Evolutionary conservation across 2,329 filamentous ascomycete genomes (phyloP), one percentile per base, ranked within the genome.

Genomic region (Beauveria asiatica): DNA sequence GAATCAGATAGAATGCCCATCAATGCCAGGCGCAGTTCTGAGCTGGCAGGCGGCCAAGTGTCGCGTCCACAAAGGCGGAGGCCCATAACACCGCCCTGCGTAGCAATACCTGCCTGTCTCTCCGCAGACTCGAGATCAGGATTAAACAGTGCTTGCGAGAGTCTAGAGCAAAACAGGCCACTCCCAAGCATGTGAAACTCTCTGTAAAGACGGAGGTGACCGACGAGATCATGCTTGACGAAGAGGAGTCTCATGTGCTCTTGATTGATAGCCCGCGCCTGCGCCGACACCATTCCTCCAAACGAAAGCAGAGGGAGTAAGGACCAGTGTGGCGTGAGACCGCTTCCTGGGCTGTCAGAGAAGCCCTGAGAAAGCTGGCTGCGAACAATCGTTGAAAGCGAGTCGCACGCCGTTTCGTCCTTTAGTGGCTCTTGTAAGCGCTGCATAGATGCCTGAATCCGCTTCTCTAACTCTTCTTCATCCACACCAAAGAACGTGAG

Each of bases 11-110:
- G 76, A 1, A 97, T 82, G 0, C 91, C 92, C 82, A 92, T 95
- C 19, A 99, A 78, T 0, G 90, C 90, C 5, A 97, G 79, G 10
- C 92, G 85, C n/a, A 99, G 76, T 71, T 97, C 94, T 0, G 92
- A 97, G 71, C 90, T 95, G 25, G 92, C 92, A 5, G 94, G 94
- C 27, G 94, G 94, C 94, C 94, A 97, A 37, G 81, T 90, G 59
- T 90, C 85, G 67, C 91, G 83, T 2, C 83, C 84, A n/a, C 89
- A 89, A 0, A 97, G 78, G 45, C 92, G 87, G 45, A 97, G 78
- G 1, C 94, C 93, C 79, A 96, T 93, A 16, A 83, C 76, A 61
- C 86, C 83, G 53, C 89, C 87, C 50, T 83, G 83, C 9, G 86
- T 82, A 49, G 89, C 83, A 37, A 87, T 79, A 3, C 90, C 90